Evolutionary conservation across 441 rosid species (phyloP).

Genomic region (Bocquillonia castaneifolia): DNA sequence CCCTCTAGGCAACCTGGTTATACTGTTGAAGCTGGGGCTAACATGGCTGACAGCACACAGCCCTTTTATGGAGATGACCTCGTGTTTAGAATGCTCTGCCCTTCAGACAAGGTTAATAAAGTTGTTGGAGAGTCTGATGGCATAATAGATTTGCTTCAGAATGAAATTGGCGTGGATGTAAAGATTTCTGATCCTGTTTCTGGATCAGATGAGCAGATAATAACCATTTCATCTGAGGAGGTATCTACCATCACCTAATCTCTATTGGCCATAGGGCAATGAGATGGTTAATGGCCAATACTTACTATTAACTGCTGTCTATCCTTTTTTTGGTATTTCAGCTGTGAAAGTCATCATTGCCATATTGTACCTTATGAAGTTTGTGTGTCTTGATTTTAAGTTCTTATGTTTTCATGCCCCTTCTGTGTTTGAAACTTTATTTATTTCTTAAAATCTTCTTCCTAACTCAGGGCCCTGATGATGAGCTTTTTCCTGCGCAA

Average conservation of each 20-base stretch:
- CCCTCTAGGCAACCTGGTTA: slow-evolving; percentile 51
- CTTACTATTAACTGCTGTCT: not conserved
- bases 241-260: slow-evolving; percentile 30
- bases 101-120: slow-evolving; percentile 59
- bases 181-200: slow-evolving; percentile 65
- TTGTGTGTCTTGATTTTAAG: not conserved
- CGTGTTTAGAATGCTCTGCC: slow-evolving; percentile 88
- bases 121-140: slow-evolving; percentile 77
- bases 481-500: slow-evolving; percentile 93
- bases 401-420: slow-evolving; percentile 3
- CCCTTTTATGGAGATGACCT: slow-evolving; percentile 64
- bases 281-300: not conserved
- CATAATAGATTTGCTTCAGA: slow-evolving; percentile 68
- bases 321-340: slow-evolving; percentile 7
- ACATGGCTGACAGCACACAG: slow-evolving; percentile 48
- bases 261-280: slow-evolving; percentile 1
- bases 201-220: slow-evolving; percentile 86
- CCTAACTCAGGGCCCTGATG: slow-evolving; percentile 73
- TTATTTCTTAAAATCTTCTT: slow-evolving; percentile 2
- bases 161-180: slow-evolving; percentile 87
- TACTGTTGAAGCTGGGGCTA: slow-evolving; percentile 39
- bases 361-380: not conserved
- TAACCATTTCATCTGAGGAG: slow-evolving; percentile 86
- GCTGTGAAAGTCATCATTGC: not conserved
- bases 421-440: no score